phyloP scores from a whole-genome alignment of 257 asterid genomes.

The Apocynum venetum region DNA sequence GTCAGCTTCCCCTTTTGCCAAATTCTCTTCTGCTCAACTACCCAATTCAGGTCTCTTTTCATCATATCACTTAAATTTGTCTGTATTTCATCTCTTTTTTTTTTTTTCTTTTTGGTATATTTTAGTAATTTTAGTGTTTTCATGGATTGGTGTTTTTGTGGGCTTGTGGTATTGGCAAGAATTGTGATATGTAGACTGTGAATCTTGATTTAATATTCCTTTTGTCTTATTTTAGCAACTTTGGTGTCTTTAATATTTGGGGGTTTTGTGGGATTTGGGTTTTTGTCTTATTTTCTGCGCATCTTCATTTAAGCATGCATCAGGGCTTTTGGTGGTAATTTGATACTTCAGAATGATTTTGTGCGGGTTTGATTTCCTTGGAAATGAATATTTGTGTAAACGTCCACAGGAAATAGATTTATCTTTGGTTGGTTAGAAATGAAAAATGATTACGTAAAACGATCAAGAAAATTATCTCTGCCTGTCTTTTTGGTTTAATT shows the following conservation, averaged over 20 bases:
- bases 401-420: neutral
- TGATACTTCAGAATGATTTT: constrained; percentile 7
- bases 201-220: neutral
- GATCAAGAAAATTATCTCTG: neutral
- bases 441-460: neutral
- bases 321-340: neutral
- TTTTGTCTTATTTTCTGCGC: neutral
- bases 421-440: neutral
- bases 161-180: neutral
- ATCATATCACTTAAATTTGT: neutral
- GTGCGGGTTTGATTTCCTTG: neutral
- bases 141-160: neutral
- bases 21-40: constrained; percentile 33
- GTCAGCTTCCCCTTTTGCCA: constrained; percentile 27
- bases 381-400: neutral
- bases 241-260: neutral
- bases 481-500: neutral
- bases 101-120: neutral
- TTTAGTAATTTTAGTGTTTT: neutral
- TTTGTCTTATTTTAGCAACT: neutral
- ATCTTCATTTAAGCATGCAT: neutral
- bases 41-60: constrained; percentile 38
- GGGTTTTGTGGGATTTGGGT: neutral
- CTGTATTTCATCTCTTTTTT: no score
- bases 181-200: neutral